Base-by-base conservation (phyloP, 371 early-diverging fungal species). In the Catenaria anguillulae region DNA sequence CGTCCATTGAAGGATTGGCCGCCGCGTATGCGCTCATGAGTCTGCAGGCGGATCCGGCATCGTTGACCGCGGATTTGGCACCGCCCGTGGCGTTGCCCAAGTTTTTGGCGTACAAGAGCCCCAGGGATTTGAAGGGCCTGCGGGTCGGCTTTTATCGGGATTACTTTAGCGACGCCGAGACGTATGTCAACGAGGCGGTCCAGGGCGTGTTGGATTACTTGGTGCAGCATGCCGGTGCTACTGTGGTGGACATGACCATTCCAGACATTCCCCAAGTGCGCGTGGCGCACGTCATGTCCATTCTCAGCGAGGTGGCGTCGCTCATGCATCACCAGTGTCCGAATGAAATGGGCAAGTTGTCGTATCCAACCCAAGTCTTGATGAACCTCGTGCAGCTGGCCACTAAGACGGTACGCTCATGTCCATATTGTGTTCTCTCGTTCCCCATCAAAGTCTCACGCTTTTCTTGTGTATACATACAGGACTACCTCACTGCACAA, bases 261-360 rank as follows among this genome's bases (percentile, higher is more conserved):
- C 83, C 83, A n/a, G 79, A 84, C 55, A 65, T 88, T 4, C 75
- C 80, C 26, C 65, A 75, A 34, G 67, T 71, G 24, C 64, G 70
- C 43, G 61, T 75, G 65, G 86, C 85, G 0, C 89, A 88, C 65
- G 60, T 70, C 23, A 70, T 84, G 29, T 79, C 85, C 3, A 84
- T 87, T 58, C 73, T 69, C 21, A 68, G 77, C 23, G 89, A 88
- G 70, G 81, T 85, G 74, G 63, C 65, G 15, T 63, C 72, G 35
- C 74, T 65, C 66, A 71, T 79, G 26, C 34, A 61, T 2, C 8
- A 58, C 31, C 8, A 36, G 58, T n/a, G 21, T 24, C 29, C 35
- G 29, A 36, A 10, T 4, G 10, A n/a, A 13, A 12, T 58, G 6
- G 15, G 21, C 24, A 12, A 36, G 12, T 4, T 58, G 36, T 6